Percentiles rank a stretch among this genome's conserved stretches.
These are phyloP conservation scores for Yamadazyma phyllophila DNA, from an alignment of 805 yeast species.

Conservation along the genomic window DNA sequence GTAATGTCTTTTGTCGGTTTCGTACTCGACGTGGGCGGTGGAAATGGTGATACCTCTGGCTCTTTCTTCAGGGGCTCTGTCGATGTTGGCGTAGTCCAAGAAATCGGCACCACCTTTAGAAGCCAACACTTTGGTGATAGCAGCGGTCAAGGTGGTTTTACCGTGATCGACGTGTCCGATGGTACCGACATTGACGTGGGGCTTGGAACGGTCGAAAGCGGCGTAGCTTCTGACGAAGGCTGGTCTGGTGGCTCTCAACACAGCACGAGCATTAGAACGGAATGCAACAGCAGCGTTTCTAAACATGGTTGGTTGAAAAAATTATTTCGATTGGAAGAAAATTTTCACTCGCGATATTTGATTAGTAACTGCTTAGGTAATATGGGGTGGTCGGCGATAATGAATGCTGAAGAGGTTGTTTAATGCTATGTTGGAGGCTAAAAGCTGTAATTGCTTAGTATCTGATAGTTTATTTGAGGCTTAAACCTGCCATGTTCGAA, in stretches of 20 bases:
- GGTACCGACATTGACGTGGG: conserved; percentile 96
- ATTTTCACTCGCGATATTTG: conserved; percentile 4
- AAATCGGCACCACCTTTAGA: conserved; percentile 88
- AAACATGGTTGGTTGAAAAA: conserved; percentile 10
- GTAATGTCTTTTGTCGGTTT: conserved; percentile 91
- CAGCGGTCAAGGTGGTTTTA: conserved; percentile 97
- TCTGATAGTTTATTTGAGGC: too few relatives aligned
- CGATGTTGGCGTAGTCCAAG: conserved; percentile 90
- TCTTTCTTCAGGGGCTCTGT: conserved; percentile 98
- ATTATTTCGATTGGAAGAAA: conserved; percentile 4
- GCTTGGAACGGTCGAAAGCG: conserved; percentile 91
- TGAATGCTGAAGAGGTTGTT: too few relatives aligned
- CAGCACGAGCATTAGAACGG: conserved; percentile 6
- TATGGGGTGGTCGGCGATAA: not conserved
- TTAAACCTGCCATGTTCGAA: too few relatives aligned
- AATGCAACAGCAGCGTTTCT: conserved; percentile 4
- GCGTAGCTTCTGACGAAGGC: conserved; percentile 45
- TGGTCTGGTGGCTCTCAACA: conserved; percentile 1
- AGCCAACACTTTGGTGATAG: conserved; percentile 92
- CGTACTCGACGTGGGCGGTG: conserved; percentile 97
- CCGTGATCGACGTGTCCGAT: conserved; percentile 99
- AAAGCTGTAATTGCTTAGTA: too few relatives aligned
- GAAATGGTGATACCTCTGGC: conserved; percentile 99
- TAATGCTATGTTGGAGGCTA: too few relatives aligned
- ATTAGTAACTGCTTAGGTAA: not conserved